Evolutionary conservation across 2,329 filamentous ascomycete genomes (phyloP), one percentile per base, ranked within the genome.

Genomic region (Scedosporium aurantiacum): DNA sequence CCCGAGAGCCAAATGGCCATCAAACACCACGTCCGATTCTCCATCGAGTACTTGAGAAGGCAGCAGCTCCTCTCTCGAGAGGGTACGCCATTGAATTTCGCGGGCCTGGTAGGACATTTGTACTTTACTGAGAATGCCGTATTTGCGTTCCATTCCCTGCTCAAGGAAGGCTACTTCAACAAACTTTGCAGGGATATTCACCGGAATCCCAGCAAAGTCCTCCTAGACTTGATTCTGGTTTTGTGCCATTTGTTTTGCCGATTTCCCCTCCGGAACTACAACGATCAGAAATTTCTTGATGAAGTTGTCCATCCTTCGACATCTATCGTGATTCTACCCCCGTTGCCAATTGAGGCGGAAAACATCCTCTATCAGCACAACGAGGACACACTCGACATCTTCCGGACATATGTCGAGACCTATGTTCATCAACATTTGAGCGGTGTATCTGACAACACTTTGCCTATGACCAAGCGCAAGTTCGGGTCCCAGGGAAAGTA

Each of bases 11-110:
- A 85, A 67, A 82, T 86, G 69, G 82, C 88, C 1, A 83, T 91
- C 1, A 79, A 88, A 59, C 89, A 93, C 69, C 88, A 92, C 68
- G 72, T 93, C 5, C 82, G 89, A 3, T 93, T 93, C 70, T 91
- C 88, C 0, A 88, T 93, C 54, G 89, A 93, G 65, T 93, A 91
- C 66, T 78, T 93, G 0, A 81, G 88, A 21, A 78, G 86, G 41
- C 86, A 91, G 66, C 76, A 82, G 52, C 79, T 93, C 0, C 75
- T 93, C 7, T 83, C 82, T 3, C 70, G 75, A 0, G 69, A 73
- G 1, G 89, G 89, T 55, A 75, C 71, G 1, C 88, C 89, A 0
- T 73, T 91, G 12, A 89, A 92, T 69, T 90, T 92, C 68, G 82
- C 89, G 0, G 84, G 85, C 0, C 77, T 84, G 3, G 81, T 91